A percentile compares a stretch with the other conserved stretches of the same genome.
Evolutionary conservation across 1,139 yeast genomes (phyloP).

Genomic region (Arxiozyma telluris): DNA sequence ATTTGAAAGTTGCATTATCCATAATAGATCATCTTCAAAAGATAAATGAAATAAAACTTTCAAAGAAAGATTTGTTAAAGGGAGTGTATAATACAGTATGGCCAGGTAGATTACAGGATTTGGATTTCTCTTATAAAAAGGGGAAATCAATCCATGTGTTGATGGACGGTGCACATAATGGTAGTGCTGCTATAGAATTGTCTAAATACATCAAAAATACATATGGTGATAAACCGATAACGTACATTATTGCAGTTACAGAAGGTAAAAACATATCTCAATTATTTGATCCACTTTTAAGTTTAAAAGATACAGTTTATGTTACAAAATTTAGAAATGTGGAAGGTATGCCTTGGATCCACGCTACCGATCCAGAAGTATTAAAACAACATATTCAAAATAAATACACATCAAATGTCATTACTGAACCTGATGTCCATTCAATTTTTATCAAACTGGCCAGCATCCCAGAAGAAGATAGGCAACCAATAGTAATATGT

Average conservation of each 20-base stretch:
- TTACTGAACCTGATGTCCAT: conserved; percentile 11
- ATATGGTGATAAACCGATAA: conserved; percentile 34
- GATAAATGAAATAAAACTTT: conserved; percentile 14
- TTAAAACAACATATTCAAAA: conserved; percentile 32
- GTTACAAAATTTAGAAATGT: conserved; percentile 59
- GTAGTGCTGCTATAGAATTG: conserved; percentile 68
- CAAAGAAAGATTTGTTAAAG: conserved; percentile 32
- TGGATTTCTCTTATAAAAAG: conserved; percentile 24
- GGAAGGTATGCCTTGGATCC: conserved; percentile 91
- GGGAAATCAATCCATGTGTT: conserved; percentile 34
- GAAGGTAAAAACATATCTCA: conserved; percentile 54
- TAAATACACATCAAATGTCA: conserved; percentile 31
- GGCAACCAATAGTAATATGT: conserved; percentile 45
- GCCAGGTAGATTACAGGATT: conserved; percentile 56
- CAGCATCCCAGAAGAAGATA: neutral
- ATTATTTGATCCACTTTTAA: conserved; percentile 45
- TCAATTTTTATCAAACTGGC: conserved; percentile 13
- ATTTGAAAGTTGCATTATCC: conserved; percentile 60
- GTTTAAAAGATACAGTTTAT: conserved; percentile 45
- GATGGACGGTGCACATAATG: conserved; percentile 91
- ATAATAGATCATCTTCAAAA: conserved; percentile 37
- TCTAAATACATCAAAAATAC: conserved; percentile 35
- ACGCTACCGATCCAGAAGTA: conserved; percentile 37
- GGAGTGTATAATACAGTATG: conserved; percentile 49
- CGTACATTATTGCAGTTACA: conserved; percentile 68